A percentile compares a stretch with the other conserved stretches of the same genome.
Conservation (phyloP, 306 rosid species). For the Lathyrus tuberosus region DNA sequence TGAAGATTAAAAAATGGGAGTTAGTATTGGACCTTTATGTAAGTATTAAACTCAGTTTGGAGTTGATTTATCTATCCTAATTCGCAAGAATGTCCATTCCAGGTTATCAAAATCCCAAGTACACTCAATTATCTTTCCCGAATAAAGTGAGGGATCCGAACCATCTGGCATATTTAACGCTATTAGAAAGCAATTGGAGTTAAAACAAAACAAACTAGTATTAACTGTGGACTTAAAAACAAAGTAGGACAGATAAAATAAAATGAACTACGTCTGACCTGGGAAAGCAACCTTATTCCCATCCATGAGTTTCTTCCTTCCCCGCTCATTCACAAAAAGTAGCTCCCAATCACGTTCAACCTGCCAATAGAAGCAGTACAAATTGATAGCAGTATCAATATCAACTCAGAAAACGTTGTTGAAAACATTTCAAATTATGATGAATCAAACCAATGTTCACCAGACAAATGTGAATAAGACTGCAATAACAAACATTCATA, state of each 20-base stretch:
- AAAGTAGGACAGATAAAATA: neutral
- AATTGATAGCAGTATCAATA: slow-evolving; percentile 37
- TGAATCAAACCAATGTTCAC: too few species aligned
- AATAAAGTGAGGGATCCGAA: slow-evolving; percentile 62
- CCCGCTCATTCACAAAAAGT: slow-evolving; percentile 80
- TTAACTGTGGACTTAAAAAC: slow-evolving; percentile 4
- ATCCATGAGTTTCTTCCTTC: slow-evolving; percentile 91
- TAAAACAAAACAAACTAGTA: slow-evolving; percentile 18
- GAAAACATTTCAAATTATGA: too few species aligned
- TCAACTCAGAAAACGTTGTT: too few species aligned
- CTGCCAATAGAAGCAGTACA: slow-evolving; percentile 56
- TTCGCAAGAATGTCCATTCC: too few species aligned
- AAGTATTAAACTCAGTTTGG: slow-evolving; percentile 92
- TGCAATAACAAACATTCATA: too few species aligned
- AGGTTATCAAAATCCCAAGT: too few species aligned
- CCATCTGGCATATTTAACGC: slow-evolving; percentile 63
- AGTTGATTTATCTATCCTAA: slow-evolving; percentile 83
- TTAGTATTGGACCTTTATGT: slow-evolving; percentile 64
- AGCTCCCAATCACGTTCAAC: slow-evolving; percentile 64
- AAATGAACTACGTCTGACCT: slow-evolving; percentile 56
- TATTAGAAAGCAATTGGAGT: slow-evolving; percentile 30
- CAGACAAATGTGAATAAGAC: too few species aligned
- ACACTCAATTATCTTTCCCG: slow-evolving; percentile 91
- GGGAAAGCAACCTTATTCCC: slow-evolving; percentile 80
- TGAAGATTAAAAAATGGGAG: slow-evolving; percentile 13